These are phyloP conservation scores for Aspergillus udagawae DNA, from an alignment of 2,329 filamentous ascomycete genomes.

Conservation along the genomic window DNA sequence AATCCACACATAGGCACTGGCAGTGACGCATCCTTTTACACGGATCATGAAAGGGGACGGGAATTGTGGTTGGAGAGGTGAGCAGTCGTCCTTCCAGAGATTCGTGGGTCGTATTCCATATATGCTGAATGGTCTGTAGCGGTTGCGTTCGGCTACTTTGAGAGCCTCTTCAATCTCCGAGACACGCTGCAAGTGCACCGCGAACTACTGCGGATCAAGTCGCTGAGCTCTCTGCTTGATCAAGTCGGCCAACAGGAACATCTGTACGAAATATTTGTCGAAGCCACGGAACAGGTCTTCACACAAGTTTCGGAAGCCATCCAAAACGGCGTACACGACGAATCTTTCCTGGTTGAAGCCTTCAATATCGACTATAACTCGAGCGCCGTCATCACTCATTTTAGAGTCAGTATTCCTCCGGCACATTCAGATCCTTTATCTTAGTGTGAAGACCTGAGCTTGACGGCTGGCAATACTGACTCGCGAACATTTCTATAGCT, in stretches of 20 bases:
- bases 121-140: conserved; percentile 51
- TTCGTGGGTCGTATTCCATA: conserved; percentile 9
- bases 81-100: conserved; percentile 35
- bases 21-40: conserved; percentile 80
- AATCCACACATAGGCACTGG: conserved; percentile 61
- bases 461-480: conserved; percentile 11
- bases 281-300: conserved; percentile 68
- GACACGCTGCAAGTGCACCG: conserved; percentile 62
- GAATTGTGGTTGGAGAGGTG: conserved; percentile 97
- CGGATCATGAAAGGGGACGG: conserved; percentile 87
- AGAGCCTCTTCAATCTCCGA: conserved; percentile 68
- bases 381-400: conserved; percentile 79
- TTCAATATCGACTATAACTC: conserved; percentile 72
- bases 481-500: conserved; percentile 49
- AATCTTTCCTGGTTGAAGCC: conserved; percentile 55
- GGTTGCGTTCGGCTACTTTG: conserved; percentile 89
- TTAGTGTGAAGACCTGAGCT: conserved; percentile 3
- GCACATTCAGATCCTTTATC: neutral
- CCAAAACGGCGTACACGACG: conserved; percentile 52
- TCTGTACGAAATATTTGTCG: conserved; percentile 78
- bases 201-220: conserved; percentile 69
- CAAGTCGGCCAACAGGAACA: conserved; percentile 64
- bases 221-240: conserved; percentile 66
- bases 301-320: conserved; percentile 59
- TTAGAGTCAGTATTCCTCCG: conserved; percentile 49